Conservation (phyloP, 768 basidiomycete genomes). For the Mrakia blollopis region DNA sequence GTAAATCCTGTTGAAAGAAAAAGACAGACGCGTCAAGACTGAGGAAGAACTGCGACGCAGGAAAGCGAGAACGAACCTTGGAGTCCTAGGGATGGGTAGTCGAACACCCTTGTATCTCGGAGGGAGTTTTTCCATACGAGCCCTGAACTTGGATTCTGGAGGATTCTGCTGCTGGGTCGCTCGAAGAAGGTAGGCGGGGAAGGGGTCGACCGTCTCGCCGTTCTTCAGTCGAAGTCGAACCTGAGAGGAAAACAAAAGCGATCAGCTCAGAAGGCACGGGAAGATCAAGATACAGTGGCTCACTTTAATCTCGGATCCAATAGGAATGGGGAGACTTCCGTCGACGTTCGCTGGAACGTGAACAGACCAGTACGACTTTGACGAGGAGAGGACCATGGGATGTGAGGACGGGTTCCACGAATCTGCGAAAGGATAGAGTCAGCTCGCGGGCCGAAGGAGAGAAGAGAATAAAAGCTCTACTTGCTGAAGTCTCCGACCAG, state of each 20-base stretch:
- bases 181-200: conserved; percentile 29
- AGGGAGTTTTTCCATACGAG: conserved; percentile 25
- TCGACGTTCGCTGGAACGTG: conserved; percentile 11
- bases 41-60: not conserved
- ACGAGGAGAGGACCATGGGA: not conserved
- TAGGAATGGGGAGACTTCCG: conserved; percentile 11
- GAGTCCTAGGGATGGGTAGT: conserved; percentile 11
- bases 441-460: not conserved
- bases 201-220: conserved; percentile 24
- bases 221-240: conserved; percentile 3
- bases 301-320: conserved; percentile 29
- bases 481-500: conserved; percentile 31
- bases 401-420: not conserved
- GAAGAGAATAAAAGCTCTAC: not conserved
- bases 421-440: not conserved
- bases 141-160: conserved; percentile 15
- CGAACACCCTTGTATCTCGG: conserved; percentile 6
- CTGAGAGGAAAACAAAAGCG: not conserved
- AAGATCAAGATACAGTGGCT: not conserved
- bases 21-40: not conserved
- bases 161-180: conserved; percentile 26
- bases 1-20: conserved; percentile 19
- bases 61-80: conserved; percentile 15
- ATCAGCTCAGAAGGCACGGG: not conserved
- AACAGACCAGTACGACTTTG: conserved; percentile 16